These are phyloP conservation scores for Trypanosoma avium DNA, from an alignment of 208 protist genomes.

Conservation along the genomic window DNA sequence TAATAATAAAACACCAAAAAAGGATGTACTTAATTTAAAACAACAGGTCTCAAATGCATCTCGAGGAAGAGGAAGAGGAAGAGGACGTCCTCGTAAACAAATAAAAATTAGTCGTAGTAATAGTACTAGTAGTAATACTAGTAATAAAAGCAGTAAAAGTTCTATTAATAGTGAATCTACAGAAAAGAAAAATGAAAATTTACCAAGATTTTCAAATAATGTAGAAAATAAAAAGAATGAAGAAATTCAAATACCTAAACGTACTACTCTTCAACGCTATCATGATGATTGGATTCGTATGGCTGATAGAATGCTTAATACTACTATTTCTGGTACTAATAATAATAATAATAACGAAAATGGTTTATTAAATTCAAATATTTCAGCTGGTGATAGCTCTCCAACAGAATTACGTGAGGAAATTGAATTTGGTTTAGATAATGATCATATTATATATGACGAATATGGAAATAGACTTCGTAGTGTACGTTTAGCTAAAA, in stretches of 20 bases:
- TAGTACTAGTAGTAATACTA: not conserved
- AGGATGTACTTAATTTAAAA: not conserved
- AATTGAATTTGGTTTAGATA: conserved; percentile 11
- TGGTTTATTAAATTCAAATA: too few relatives aligned
- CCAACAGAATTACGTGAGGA: not conserved
- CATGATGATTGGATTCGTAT: conserved; percentile 20
- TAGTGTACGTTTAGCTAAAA: conserved; percentile 69
- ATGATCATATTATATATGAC: conserved; percentile 36
- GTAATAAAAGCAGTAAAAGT: not conserved
- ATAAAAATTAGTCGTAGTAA: conserved; percentile 3
- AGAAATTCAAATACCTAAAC: not conserved
- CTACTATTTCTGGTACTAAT: not conserved
- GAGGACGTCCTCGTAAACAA: too few relatives aligned
- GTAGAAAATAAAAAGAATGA: not conserved
- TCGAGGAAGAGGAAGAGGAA: too few relatives aligned
- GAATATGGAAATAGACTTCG: conserved; percentile 72
- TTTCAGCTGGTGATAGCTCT: not conserved
- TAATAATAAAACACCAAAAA: not conserved
- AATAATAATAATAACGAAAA: not conserved
- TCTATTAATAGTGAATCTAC: not conserved
- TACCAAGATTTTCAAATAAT: not conserved
- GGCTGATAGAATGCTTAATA: not conserved
- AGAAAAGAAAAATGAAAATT: not conserved
- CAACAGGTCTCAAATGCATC: too few relatives aligned
- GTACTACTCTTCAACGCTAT: conserved; percentile 18